Conservation (phyloP, 306 rosid genomes). For the Rosa persica region DNA sequence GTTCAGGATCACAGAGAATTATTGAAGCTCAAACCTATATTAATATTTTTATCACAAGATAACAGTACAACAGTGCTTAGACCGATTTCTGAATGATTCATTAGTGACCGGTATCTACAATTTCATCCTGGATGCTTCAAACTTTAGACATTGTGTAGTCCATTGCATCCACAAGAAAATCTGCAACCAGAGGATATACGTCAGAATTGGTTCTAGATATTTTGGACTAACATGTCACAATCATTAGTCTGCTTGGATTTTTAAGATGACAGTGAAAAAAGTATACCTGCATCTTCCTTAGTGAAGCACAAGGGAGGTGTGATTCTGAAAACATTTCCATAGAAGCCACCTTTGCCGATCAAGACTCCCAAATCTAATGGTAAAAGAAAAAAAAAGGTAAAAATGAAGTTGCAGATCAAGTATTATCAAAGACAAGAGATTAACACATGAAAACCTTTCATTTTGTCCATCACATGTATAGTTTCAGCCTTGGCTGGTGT, state of each 20-base stretch:
- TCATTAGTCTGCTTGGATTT: not conserved
- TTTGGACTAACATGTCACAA: not conserved
- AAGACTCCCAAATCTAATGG: constrained; percentile 74
- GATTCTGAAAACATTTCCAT: constrained; percentile 88
- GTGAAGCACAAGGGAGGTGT: constrained; percentile 94
- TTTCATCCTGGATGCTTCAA: constrained; percentile 34
- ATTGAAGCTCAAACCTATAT: constrained; percentile 26
- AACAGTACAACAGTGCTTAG: constrained; percentile 20
- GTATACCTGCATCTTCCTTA: constrained; percentile 84
- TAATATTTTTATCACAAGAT: constrained; percentile 17
- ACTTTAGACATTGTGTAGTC: constrained; percentile 64
- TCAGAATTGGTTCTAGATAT: not conserved
- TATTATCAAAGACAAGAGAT: not conserved
- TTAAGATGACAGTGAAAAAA: not conserved
- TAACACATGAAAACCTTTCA: constrained; percentile 70
- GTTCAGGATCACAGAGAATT: constrained; percentile 13
- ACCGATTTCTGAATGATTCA: constrained; percentile 7
- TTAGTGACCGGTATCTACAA: constrained; percentile 27
- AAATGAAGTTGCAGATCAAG: not conserved
- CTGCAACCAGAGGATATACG: constrained; percentile 43
- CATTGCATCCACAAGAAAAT: constrained; percentile 78
- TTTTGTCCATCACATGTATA: constrained; percentile 62
- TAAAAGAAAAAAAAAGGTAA: not conserved
- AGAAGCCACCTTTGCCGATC: constrained; percentile 82
- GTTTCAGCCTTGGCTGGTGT: constrained; percentile 88